These are phyloP conservation scores for Claviceps arundinis DNA, from an alignment of 2,329 filamentous ascomycete genomes.

Conservation along the genomic window DNA sequence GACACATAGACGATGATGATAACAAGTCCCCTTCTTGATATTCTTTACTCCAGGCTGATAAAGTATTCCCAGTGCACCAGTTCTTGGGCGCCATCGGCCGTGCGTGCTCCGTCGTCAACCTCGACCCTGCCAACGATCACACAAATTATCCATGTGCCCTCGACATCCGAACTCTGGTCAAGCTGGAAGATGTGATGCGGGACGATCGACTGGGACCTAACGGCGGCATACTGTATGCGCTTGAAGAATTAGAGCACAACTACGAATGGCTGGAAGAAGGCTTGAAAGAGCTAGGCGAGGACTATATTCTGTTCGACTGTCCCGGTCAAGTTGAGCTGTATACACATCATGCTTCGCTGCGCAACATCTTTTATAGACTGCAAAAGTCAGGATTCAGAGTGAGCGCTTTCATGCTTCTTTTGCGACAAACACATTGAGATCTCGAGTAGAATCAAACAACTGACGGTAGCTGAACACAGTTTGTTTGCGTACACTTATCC, in stretches of 20 bases:
- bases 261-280: constrained; percentile 82
- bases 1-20: background rate
- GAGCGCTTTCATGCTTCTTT: constrained; percentile 8
- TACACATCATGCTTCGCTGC: constrained; percentile 82
- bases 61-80: constrained; percentile 58
- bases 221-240: constrained; percentile 79
- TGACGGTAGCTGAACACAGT: constrained; percentile 34
- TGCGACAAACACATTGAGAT: no score
- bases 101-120: constrained; percentile 88
- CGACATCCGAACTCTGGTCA: constrained; percentile 80
- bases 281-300: constrained; percentile 67
- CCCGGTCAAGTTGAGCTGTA: constrained; percentile 96
- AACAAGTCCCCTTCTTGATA: background rate
- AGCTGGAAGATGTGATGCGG: constrained; percentile 88
- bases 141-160: constrained; percentile 81
- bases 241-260: constrained; percentile 91
- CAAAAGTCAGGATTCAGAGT: constrained; percentile 90
- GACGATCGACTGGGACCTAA: constrained; percentile 86
- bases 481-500: constrained; percentile 85
- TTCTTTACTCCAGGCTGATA: background rate
- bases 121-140: constrained; percentile 92
- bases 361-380: constrained; percentile 82
- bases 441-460: background rate
- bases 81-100: constrained; percentile 93
- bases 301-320: constrained; percentile 92